Conservation (phyloP, 495 filamentous ascomycete genomes). For the Penicillium bialowiezense region DNA sequence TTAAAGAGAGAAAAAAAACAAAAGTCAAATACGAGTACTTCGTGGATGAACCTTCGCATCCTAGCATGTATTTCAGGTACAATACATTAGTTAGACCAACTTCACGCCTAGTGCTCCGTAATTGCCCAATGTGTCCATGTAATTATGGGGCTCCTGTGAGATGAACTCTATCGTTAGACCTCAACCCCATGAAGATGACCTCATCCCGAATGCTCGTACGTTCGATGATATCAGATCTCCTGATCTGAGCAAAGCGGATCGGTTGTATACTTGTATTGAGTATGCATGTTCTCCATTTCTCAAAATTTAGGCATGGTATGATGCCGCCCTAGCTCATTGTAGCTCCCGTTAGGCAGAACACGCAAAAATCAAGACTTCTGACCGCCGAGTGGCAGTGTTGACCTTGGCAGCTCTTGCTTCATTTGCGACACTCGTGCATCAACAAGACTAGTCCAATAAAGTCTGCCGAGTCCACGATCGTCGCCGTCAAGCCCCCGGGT, state of each 20-base stretch:
- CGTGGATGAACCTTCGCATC: no score
- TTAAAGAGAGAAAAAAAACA: no score
- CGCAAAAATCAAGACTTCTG: neutral
- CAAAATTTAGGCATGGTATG: neutral
- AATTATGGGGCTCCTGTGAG: neutral
- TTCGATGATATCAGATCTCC: constrained; percentile 1
- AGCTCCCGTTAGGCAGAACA: neutral
- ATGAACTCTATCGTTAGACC: neutral
- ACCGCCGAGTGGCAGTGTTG: neutral
- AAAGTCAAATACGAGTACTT: no score
- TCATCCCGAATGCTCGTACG: neutral
- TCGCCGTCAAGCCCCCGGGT: constrained; percentile 6
- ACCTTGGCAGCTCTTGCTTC: neutral
- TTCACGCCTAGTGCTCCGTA: no score
- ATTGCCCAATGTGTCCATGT: no score
- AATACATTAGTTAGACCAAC: no score
- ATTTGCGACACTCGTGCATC: neutral
- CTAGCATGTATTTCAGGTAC: no score
- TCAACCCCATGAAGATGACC: neutral
- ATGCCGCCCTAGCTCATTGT: neutral
- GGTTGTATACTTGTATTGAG: neutral
- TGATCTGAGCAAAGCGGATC: neutral
- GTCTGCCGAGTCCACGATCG: constrained; percentile 8
- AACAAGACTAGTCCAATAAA: constrained; percentile 7
- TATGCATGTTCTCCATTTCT: neutral